Evolutionary conservation across 345 rosid species (phyloP).

Genomic region (Acer campestre): DNA sequence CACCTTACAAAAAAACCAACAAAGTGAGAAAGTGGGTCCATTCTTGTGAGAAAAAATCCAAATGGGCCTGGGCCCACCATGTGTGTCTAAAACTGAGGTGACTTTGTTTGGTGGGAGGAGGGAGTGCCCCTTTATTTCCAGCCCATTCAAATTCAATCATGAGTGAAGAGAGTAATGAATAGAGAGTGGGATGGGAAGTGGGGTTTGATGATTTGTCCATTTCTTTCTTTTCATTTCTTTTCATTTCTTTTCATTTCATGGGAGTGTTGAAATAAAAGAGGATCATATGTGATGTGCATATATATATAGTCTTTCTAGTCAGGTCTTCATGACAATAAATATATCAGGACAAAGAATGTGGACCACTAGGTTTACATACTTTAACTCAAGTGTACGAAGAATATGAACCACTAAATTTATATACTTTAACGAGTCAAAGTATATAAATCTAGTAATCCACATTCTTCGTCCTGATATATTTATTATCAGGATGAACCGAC

Average conservation of each 20-base stretch:
- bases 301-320: no score
- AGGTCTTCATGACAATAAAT: no score
- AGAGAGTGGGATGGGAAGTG: not conserved
- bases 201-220: slow-evolving; percentile 10
- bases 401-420: no score
- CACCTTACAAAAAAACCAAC: not conserved
- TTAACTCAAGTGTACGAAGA: no score
- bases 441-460: no score
- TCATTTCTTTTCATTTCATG: not conserved
- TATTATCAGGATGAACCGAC: no score
- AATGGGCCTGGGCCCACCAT: slow-evolving; percentile 28
- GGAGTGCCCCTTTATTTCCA: not conserved
- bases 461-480: no score
- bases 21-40: slow-evolving; percentile 9
- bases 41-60: slow-evolving; percentile 8
- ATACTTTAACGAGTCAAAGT: no score
- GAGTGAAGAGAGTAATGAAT: not conserved
- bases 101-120: no score
- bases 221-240: not conserved
- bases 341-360: no score
- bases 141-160: slow-evolving; percentile 21
- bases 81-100: not conserved
- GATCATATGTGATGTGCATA: no score
- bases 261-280: not conserved
- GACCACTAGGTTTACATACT: no score